Percentiles rank a stretch among this genome's conserved stretches.
Evolutionary conservation across 2,329 filamentous ascomycete species (phyloP).

Genomic region (Sphaerulina vaccinii): DNA sequence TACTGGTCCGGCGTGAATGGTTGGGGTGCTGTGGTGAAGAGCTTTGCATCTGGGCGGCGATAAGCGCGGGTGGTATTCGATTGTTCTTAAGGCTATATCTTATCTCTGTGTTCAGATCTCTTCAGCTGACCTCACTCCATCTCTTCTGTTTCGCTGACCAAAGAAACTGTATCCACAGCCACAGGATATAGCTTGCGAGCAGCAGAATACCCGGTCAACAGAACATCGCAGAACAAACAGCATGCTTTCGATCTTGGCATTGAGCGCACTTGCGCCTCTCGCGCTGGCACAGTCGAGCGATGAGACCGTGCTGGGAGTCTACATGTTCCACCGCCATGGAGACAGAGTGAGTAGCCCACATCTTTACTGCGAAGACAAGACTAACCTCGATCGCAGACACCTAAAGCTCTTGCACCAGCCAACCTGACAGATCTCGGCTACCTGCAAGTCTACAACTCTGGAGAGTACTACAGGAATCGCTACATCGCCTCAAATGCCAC

Average conservation of each 20-base stretch:
- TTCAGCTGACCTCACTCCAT: not conserved
- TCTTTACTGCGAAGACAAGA: not conserved
- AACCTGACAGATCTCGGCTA: conserved; percentile 78
- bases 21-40: not conserved
- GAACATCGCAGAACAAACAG: not conserved
- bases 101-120: no score
- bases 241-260: conserved; percentile 24
- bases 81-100: not conserved
- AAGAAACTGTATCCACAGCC: not conserved
- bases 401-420: conserved; percentile 70
- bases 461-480: conserved; percentile 70
- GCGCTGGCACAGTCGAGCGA: conserved; percentile 31
- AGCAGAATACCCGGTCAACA: not conserved
- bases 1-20: conserved; percentile 2
- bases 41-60: no score
- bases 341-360: conserved; percentile 64
- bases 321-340: conserved; percentile 86
- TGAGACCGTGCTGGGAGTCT: conserved; percentile 76
- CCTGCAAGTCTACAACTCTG: conserved; percentile 68
- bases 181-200: not conserved
- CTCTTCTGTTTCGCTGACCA: not conserved
- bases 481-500: conserved; percentile 66
- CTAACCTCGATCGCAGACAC: conserved; percentile 45
- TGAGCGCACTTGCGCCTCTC: conserved; percentile 28
- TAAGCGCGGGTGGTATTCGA: no score